Conservation (phyloP, 345 rosid genomes). For the Camelina sativa region DNA sequence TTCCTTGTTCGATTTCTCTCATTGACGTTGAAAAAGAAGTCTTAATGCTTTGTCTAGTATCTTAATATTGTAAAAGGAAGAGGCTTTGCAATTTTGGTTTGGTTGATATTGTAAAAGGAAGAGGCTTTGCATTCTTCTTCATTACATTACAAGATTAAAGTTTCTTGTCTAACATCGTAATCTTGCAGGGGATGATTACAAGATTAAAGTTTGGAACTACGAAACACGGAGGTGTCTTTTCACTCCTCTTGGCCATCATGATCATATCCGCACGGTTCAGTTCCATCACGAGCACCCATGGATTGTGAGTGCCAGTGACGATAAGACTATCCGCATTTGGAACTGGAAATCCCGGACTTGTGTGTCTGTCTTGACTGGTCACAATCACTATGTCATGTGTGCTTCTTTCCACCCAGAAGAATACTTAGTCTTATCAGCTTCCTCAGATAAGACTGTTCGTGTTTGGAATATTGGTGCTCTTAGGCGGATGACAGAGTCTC, state of each 20-base stretch:
- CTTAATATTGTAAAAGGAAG: too few species aligned
- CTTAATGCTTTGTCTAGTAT: too few species aligned
- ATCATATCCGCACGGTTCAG: conserved; percentile 94
- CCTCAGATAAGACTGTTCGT: conserved; percentile 94
- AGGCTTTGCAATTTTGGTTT: too few species aligned
- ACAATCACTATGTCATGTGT: conserved; percentile 98
- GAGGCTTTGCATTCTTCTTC: neutral
- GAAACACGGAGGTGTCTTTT: conserved; percentile 81
- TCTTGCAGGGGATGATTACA: conserved; percentile 88
- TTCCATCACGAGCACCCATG: conserved; percentile 97
- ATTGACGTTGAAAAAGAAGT: too few species aligned
- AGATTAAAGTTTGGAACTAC: conserved; percentile 98
- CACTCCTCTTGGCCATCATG: conserved; percentile 95
- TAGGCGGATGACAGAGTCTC: conserved; percentile 84
- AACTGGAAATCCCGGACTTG: conserved; percentile 99
- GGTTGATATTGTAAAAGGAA: too few species aligned
- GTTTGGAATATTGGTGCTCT: conserved; percentile 97
- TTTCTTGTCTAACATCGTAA: conserved; percentile 31
- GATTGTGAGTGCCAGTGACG: conserved; percentile 99
- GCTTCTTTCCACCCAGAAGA: conserved; percentile 96
- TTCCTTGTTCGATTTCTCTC: too few species aligned
- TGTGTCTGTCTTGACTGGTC: conserved; percentile 93
- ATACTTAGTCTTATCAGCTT: conserved; percentile 94
- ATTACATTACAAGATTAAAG: conserved; percentile 64
- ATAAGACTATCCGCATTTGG: conserved; percentile 98